Conservation (phyloP, 1,284 basidiomycete species). For the Sporisorium sorghi region DNA sequence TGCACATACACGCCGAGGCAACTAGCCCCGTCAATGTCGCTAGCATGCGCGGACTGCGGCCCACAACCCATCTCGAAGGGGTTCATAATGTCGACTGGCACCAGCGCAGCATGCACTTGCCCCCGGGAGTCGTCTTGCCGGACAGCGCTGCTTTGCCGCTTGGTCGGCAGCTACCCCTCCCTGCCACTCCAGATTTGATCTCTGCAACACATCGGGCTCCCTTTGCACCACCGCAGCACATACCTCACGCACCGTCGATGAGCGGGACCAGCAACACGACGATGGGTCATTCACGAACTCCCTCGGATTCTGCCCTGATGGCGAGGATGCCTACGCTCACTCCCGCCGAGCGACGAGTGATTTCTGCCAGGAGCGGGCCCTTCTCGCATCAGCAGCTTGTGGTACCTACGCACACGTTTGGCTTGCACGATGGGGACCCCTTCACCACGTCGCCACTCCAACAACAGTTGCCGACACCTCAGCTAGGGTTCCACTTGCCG, state of each 20-base stretch:
- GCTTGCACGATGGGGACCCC: background rate
- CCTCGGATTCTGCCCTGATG: slow-evolving; percentile 13
- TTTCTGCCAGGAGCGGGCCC: slow-evolving; percentile 9
- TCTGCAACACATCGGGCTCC: background rate
- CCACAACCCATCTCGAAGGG: background rate
- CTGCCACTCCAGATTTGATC: background rate
- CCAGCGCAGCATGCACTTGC: background rate
- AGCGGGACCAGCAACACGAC: background rate
- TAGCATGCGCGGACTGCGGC: background rate
- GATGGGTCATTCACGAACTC: slow-evolving; percentile 9
- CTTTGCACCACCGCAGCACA: background rate
- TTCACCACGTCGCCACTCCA: no score
- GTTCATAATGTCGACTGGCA: background rate
- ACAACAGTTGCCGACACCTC: background rate
- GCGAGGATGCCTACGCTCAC: slow-evolving; percentile 14
- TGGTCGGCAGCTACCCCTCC: background rate
- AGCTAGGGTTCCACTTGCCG: background rate
- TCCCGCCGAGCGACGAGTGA: slow-evolving; percentile 13
- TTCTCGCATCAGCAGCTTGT: background rate
- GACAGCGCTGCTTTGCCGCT: background rate
- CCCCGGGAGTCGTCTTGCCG: background rate
- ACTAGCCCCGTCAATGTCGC: background rate
- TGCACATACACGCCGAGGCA: background rate
- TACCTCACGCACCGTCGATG: background rate
- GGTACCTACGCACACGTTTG: background rate